Evolutionary conservation across 1,284 basidiomycete genomes (phyloP).

Genomic region (Mycosarcoma mackinlayi): DNA sequence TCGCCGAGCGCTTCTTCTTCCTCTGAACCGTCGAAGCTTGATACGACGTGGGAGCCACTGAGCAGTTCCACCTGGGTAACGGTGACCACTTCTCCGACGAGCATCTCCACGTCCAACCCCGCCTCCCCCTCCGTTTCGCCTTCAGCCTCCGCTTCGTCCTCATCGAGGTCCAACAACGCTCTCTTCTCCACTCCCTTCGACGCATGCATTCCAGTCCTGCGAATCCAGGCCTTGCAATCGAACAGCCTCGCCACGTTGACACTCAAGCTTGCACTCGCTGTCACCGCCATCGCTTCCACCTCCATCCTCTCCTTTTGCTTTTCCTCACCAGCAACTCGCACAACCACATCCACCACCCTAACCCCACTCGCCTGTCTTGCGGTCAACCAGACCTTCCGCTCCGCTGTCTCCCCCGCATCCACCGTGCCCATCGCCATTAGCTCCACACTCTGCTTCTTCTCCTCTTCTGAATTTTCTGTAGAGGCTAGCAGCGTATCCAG

Average conservation of each 20-base stretch:
- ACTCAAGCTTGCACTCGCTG: conserved; percentile 1
- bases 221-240: conserved; percentile 3
- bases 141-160: conserved; percentile 1
- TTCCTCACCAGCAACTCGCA: conserved; percentile 2
- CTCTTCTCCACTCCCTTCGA: not conserved
- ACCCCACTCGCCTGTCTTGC: conserved; percentile 9
- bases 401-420: conserved; percentile 2
- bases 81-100: conserved; percentile 3
- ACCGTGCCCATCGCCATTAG: not conserved
- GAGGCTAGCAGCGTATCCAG: conserved; percentile 7
- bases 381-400: conserved; percentile 15
- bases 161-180: conserved; percentile 22
- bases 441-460: not conserved
- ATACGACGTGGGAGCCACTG: not conserved
- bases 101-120: conserved; percentile 23
- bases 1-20: conserved; percentile 4
- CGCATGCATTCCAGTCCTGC: not conserved
- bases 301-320: conserved; percentile 8
- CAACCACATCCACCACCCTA: conserved; percentile 10
- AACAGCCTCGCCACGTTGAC: conserved; percentile 10
- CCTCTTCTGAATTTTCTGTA: not conserved
- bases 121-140: not conserved
- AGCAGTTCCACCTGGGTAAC: conserved; percentile 3
- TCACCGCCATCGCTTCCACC: conserved; percentile 7
- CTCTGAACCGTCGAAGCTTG: not conserved